phyloP scores from a whole-genome alignment of 768 basidiomycete species.

The Boletus vermiculosoides region DNA sequence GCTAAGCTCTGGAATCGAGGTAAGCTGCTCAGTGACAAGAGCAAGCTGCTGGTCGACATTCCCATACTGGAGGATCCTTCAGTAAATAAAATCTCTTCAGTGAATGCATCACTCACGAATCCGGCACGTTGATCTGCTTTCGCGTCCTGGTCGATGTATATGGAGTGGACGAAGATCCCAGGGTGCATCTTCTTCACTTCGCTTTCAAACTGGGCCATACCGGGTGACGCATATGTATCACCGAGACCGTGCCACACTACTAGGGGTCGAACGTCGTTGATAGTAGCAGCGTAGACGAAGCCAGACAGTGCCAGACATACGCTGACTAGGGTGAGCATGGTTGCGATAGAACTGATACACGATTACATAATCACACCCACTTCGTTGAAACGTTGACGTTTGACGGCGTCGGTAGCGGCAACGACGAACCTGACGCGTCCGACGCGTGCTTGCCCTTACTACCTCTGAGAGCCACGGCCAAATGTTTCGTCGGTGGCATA shows the following conservation, averaged over 20 bases:
- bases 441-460: background rate
- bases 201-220: slow-evolving; percentile 64
- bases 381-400: too few relatives aligned
- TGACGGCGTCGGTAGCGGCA: too few relatives aligned
- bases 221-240: slow-evolving; percentile 73
- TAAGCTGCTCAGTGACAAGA: slow-evolving; percentile 62
- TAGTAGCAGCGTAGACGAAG: slow-evolving; percentile 12
- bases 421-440: background rate
- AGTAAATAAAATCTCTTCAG: slow-evolving; percentile 1
- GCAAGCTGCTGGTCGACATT: slow-evolving; percentile 71
- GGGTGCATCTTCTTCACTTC: slow-evolving; percentile 62
- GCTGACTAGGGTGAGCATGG: slow-evolving; percentile 16
- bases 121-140: slow-evolving; percentile 66
- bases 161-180: slow-evolving; percentile 74
- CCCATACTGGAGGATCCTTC: slow-evolving; percentile 55
- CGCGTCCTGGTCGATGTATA: slow-evolving; percentile 62
- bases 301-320: slow-evolving; percentile 16
- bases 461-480: too few relatives aligned
- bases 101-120: slow-evolving; percentile 53
- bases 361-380: slow-evolving; percentile 4
- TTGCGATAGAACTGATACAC: background rate
- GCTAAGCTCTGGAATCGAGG: slow-evolving; percentile 58
- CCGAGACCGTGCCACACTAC: slow-evolving; percentile 83
- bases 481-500: too few relatives aligned
- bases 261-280: slow-evolving; percentile 45